Evolutionary conservation across 169 alveolate species (phyloP).

Genomic region (Plasmodium chabaudi): DNA sequence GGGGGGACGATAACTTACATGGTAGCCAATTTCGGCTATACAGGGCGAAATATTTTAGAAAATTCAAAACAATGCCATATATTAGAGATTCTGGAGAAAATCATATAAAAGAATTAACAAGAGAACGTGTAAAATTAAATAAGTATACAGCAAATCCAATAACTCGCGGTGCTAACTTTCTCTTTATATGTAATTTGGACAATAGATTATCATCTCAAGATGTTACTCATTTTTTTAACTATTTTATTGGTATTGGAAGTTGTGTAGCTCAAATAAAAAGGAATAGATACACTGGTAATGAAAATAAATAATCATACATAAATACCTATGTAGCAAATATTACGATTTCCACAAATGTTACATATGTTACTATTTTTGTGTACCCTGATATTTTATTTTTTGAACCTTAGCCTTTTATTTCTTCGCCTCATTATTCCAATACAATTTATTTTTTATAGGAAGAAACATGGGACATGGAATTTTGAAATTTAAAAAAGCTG

Average conservation of each 20-base stretch:
- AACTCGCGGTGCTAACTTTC: conserved; percentile 56
- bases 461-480: conserved; percentile 85
- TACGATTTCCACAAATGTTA: neutral
- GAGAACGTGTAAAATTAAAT: conserved; percentile 50
- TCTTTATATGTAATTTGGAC: conserved; percentile 63
- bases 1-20: conserved; percentile 32
- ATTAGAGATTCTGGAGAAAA: conserved; percentile 60
- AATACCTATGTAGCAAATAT: too few relatives aligned
- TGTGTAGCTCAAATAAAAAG: conserved; percentile 48
- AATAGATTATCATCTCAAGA: conserved; percentile 56
- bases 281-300: conserved; percentile 49
- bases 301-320: neutral
- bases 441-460: conserved; percentile 49
- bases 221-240: conserved; percentile 69
- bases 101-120: conserved; percentile 60
- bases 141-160: conserved; percentile 55
- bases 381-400: neutral
- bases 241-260: conserved; percentile 46
- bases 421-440: neutral
- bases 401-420: neutral
- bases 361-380: neutral
- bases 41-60: conserved; percentile 54
- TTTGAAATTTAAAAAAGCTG: conserved; percentile 82
- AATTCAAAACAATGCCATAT: conserved; percentile 64
- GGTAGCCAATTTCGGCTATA: conserved; percentile 19